phyloP scores from a whole-genome alignment of 495 filamentous ascomycete genomes.

The Talaromyces stipitatus region DNA sequence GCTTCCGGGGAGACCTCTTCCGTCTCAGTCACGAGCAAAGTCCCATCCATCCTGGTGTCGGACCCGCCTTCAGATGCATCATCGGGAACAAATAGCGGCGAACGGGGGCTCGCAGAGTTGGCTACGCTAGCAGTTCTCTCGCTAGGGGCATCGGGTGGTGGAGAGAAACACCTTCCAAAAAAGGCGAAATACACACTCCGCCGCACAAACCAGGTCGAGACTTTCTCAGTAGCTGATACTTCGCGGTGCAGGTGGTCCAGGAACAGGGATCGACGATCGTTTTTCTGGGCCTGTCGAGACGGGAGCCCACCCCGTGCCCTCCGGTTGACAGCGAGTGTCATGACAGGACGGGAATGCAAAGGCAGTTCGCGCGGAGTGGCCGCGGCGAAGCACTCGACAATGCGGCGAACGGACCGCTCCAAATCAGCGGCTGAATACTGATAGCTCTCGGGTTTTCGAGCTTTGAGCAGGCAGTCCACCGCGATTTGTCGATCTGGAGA shows the following conservation, averaged over 20 bases:
- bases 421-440: constrained; percentile 17
- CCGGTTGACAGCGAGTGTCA: constrained; percentile 8
- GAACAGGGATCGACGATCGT: constrained; percentile 19
- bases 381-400: constrained; percentile 19
- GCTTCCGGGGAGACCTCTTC: background rate
- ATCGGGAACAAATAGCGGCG: background rate
- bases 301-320: constrained; percentile 13
- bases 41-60: background rate
- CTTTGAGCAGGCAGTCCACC: constrained; percentile 19
- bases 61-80: background rate
- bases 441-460: constrained; percentile 20
- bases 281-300: constrained; percentile 9
- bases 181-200: constrained; percentile 27
- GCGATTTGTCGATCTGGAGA: constrained; percentile 25
- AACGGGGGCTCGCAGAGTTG: background rate
- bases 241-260: constrained; percentile 18
- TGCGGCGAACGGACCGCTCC: constrained; percentile 13
- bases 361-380: constrained; percentile 10
- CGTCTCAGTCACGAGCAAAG: background rate
- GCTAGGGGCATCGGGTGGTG: background rate
- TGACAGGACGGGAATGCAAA: constrained; percentile 3
- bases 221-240: constrained; percentile 8
- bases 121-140: background rate
- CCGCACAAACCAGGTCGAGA: constrained; percentile 24
- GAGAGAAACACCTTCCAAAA: constrained; percentile 16